phyloP scores from a whole-genome alignment of 768 basidiomycete genomes.

The Rhizopogon vinicolor region DNA sequence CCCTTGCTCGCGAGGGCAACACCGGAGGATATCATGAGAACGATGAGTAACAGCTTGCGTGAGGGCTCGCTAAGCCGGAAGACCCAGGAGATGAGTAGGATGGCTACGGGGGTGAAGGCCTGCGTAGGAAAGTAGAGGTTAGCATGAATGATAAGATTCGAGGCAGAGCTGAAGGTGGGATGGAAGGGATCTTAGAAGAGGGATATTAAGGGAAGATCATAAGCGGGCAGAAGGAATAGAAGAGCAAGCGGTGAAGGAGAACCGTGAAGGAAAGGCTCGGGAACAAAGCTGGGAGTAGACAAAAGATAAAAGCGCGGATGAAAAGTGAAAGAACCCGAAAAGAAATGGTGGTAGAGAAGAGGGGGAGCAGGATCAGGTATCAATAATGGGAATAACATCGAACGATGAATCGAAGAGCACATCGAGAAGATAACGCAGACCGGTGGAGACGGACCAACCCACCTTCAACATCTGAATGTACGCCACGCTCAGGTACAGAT shows the following conservation, averaged over 20 bases:
- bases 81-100: slow-evolving; percentile 89
- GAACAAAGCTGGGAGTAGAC: too few species aligned
- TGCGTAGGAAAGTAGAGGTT: slow-evolving; percentile 24
- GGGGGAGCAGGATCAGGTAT: too few species aligned
- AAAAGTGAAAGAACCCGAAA: too few species aligned
- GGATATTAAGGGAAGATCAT: too few species aligned
- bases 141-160: background rate
- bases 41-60: slow-evolving; percentile 74
- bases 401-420: background rate
- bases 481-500: slow-evolving; percentile 84
- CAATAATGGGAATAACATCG: background rate
- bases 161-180: background rate
- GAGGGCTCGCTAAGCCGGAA: slow-evolving; percentile 88
- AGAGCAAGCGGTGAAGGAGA: background rate
- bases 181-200: background rate
- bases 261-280: too few species aligned
- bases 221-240: background rate
- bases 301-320: too few species aligned
- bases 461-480: slow-evolving; percentile 99
- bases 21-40: slow-evolving; percentile 86
- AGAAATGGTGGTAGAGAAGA: too few species aligned
- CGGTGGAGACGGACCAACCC: slow-evolving; percentile 5
- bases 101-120: slow-evolving; percentile 90
- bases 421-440: background rate
- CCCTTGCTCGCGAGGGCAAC: slow-evolving; percentile 89